Percentiles rank a stretch among this genome's conserved stretches.
phyloP scores from a whole-genome alignment of 202 grass and related monocot species.

The Musa balbisiana region DNA sequence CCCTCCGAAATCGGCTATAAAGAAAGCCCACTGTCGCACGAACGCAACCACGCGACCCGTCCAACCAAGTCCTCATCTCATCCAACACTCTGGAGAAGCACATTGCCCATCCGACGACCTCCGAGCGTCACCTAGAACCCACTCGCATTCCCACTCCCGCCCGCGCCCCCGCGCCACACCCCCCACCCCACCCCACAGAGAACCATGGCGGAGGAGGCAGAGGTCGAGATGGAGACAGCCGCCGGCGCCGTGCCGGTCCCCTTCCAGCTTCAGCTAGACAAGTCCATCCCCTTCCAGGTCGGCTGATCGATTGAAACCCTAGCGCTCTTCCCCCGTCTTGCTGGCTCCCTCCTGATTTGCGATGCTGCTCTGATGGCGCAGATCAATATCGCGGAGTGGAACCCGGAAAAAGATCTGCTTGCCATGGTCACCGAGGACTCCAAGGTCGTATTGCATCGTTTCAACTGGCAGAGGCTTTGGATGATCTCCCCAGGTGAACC shows the following conservation, averaged over 20 bases:
- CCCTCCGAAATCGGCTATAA: no score
- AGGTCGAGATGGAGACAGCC: constrained; percentile 2
- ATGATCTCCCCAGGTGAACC: constrained; percentile 57
- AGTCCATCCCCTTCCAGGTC: constrained; percentile 3
- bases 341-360: neutral
- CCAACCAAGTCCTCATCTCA: no score
- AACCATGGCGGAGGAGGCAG: constrained; percentile 4
- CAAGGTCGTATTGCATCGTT: constrained; percentile 84
- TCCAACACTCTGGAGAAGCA: no score
- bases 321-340: neutral
- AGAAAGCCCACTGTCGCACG: no score
- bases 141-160: neutral
- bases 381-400: constrained; percentile 92
- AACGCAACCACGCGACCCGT: no score
- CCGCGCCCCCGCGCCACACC: neutral
- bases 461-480: constrained; percentile 99
- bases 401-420: constrained; percentile 94
- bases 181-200: constrained; percentile 5
- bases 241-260: constrained; percentile 28
- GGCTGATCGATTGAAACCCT: constrained; percentile 1
- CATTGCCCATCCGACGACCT: no score
- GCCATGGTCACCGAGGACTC: constrained; percentile 91
- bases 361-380: constrained; percentile 7
- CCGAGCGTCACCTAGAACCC: no score
- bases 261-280: constrained; percentile 94